These are phyloP conservation scores for Tuber indicum DNA, from an alignment of 495 filamentous ascomycete genomes.

Conservation along the genomic window DNA sequence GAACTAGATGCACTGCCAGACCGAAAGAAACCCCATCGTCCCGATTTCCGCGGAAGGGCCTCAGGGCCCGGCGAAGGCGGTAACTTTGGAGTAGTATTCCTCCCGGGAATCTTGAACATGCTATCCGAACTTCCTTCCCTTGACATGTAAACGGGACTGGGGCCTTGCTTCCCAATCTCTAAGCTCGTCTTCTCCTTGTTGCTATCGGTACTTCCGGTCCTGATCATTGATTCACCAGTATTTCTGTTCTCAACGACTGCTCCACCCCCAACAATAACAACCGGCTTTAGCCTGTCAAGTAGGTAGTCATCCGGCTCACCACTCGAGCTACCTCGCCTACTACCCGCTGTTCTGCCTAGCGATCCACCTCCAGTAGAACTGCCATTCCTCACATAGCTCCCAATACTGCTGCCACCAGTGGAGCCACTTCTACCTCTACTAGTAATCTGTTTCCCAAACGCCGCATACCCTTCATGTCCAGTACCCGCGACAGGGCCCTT, in stretches of 20 bases:
- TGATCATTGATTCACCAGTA: constrained; percentile 48
- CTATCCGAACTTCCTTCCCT: constrained; percentile 35
- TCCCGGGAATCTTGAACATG: constrained; percentile 22
- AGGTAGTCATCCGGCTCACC: constrained; percentile 61
- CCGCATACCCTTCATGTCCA: constrained; percentile 92
- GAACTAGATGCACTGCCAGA: constrained; percentile 24
- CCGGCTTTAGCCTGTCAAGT: constrained; percentile 71
- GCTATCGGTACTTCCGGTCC: constrained; percentile 61
- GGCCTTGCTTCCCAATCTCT: constrained; percentile 28
- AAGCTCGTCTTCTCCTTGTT: constrained; percentile 39
- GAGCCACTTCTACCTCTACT: constrained; percentile 57
- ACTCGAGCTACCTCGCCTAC: constrained; percentile 49
- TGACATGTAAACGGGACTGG: constrained; percentile 32
- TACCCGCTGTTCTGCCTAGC: constrained; percentile 44
- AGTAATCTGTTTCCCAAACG: constrained; percentile 49
- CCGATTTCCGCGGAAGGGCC: constrained; percentile 28
- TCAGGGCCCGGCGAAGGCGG: constrained; percentile 21
- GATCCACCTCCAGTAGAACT: constrained; percentile 37
- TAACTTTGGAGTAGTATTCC: constrained; percentile 26
- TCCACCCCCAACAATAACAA: constrained; percentile 76
- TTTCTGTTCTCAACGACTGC: constrained; percentile 56
- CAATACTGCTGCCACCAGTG: constrained; percentile 38
- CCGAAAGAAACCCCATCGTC: constrained; percentile 27
- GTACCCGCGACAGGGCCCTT: constrained; percentile 90
- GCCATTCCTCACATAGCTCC: constrained; percentile 48